phyloP scores from a whole-genome alignment of 768 basidiomycete genomes.

The Tricholoma sp. region DNA sequence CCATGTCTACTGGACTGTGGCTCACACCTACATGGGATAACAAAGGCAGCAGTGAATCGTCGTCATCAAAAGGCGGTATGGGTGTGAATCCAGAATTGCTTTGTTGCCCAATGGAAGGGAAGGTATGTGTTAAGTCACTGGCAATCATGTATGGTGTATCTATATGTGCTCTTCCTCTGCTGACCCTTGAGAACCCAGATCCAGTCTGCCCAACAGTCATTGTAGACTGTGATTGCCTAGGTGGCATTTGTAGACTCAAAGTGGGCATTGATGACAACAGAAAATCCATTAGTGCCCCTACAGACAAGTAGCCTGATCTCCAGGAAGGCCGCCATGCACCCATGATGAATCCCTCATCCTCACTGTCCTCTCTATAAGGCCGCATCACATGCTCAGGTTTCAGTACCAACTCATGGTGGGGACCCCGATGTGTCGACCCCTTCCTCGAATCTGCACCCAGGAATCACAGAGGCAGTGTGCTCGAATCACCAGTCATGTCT shows the following conservation, averaged over 20 bases:
- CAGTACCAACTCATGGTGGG: no score
- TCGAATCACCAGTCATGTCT: conserved; percentile 13
- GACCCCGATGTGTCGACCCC: no score
- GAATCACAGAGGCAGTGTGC: conserved; percentile 30
- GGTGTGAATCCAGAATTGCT: conserved; percentile 17
- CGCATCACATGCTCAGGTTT: no score
- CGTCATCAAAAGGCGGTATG: conserved; percentile 25
- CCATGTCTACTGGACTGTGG: conserved; percentile 32
- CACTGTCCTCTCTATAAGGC: no score
- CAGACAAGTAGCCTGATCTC: conserved; percentile 42
- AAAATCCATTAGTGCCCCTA: conserved; percentile 28
- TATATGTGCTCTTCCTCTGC: no score
- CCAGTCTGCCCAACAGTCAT: conserved; percentile 10
- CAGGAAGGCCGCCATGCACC: no score
- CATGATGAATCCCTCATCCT: no score
- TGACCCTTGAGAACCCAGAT: conserved; percentile 81
- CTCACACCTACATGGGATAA: no score
- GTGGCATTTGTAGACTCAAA: conserved; percentile 7
- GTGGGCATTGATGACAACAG: conserved; percentile 11
- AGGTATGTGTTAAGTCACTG: no score
- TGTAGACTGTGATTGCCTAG: no score
- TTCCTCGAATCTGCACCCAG: conserved; percentile 25
- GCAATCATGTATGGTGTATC: no score
- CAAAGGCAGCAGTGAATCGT: conserved; percentile 41
- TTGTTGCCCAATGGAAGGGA: conserved; percentile 57